Evolutionary conservation across 148 eudicot genomes (phyloP), one percentile per base, ranked within the genome.

Genomic region (Vaccinium myrtillus): DNA sequence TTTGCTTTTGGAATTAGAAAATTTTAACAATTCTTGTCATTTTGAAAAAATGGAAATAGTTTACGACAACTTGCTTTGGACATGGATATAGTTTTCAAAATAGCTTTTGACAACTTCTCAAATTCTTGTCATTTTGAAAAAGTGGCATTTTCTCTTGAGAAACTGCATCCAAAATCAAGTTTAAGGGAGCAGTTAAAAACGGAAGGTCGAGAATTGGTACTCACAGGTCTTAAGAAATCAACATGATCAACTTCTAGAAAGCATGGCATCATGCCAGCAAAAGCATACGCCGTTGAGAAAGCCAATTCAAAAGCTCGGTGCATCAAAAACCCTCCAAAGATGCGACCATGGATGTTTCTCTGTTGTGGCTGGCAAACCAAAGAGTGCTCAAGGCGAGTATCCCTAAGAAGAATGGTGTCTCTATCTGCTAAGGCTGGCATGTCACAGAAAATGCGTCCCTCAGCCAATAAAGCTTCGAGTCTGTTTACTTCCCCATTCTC

Each of bases 361-460:
- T 97, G 98, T 82, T 97, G 98, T 78, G 99, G 99, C 82, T 97
- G 98, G 87, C 98, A 97, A 81, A 97, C 94, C 88, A 97, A 83
- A 53, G 98, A 95, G 89, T 97, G 94, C 75, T 95, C 98, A 65
- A 93, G 92, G 25, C 94, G 92, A 4, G 99, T 97, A 85, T 97
- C 98, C 80, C 92, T 91, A 70, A 97, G 89, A 85, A 97, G 98
- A 85, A 97, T 97, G 93, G 96, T 93, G 84, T 97, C 91, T 88
- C 99, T 91, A 89, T 97, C 98, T 48, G 99, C 98, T 86, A 97
- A 90, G 14, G 99, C 99, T 15, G 99, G 99, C 99, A 97, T 97
- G 87, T 97, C 98, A 87, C 95, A 94, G 84, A 95, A 97, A 75
- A 97, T 90, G 76, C 98, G 94, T 12, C 99, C 99, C 87, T 95